Evolutionary conservation across 495 filamentous ascomycete genomes (phyloP), one percentile per base, ranked within the genome.

Genomic region (Hyphodiscus hymeniophilus): DNA sequence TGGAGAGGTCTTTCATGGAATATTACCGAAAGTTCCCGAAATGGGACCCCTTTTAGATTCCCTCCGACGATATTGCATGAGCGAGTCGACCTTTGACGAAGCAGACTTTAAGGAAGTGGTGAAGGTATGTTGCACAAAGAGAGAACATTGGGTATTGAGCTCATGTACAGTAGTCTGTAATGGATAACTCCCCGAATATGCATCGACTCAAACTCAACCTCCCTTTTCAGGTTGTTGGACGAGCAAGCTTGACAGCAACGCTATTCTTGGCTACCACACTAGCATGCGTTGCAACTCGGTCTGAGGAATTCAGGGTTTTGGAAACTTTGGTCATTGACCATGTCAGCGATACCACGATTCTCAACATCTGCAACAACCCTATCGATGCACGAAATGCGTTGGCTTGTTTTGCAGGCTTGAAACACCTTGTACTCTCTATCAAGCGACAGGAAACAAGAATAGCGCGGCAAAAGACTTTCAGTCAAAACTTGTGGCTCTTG

Each of bases 301-400:
- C 45, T 2, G 50, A 54, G 31, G 50, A 57, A 28, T 17, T 24
- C 21, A 24, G 34, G 16, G 17, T 15, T 3, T 46, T 61, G n/a
- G 36, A 59, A 33, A 59, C 52, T 10, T 36, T 61, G 7, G 59
- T 61, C 7, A 16, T 61, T 4, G 59, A 59, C 34, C 50, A 56
- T 32, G 42, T 61, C 34, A 51, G 42, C 31, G 59, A 61, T 47
- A 53, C 47, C 12, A 47, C 50, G 1, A 28, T 28, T 10, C 16
- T 61, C 28, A 45, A 41, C 13, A 59, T 61, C 20, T 56, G 47
- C 38, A 34, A 52, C 12, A 61, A 56, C 32, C 56, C 38, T 11
- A 54, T 54, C 6, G 59, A 61, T 52, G 33, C 56, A 2, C 24
- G n/a, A 2, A 61, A 61, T 38, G 22, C 44, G 1, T 24, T 56